Base-by-base conservation (phyloP, 441 rosid species). In the Lepidium campestre region DNA sequence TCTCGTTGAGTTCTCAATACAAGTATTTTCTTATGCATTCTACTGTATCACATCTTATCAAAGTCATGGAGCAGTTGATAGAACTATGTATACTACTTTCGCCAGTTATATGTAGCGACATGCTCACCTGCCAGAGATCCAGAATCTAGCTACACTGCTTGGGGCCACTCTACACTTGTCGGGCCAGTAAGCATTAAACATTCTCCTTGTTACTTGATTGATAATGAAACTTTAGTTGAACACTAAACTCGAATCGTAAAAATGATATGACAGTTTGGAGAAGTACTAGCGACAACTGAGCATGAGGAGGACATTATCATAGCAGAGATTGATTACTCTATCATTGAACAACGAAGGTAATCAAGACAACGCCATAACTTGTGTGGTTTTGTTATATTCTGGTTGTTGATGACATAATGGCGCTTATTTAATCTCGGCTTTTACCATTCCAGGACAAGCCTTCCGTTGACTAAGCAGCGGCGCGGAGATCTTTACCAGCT, bases 81-180 rank as follows among this genome's bases (percentile, higher is more conserved):
- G 12, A 55, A 62, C 61, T 48, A 5, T 9, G 22, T 57, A 0
- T 49, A 15, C 10, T 62, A 11, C 42, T 50, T 34, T 62, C 10
- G 68, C 34, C 82, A 93, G 97, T 66, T 93, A 68, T 93, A 87
- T 58, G 97, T 93, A 3, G 97, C 96, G 49, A 93, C 99, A 31
- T 93, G 96, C 68, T 89, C 97, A 15, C 99, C 97, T 62, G 97
- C 97, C 50, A 77, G 96, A 75, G 96, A 85, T 74, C 77, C 77
- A 37, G 84, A 80, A 68, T 91, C 88, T 31, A 78, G 88, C 68
- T 94, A 89, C 69, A 86, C 88, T 47, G 96, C 99, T 40, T 94
- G 99, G 97, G 99, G 99, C n/a, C 99, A 93, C 76, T 93, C 99
- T 37, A 91, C 96, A 58, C 87, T 91, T 39, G 82, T 89, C 19